Conservation (phyloP, 768 basidiomycete genomes). For the Ramaria sp. region DNA sequence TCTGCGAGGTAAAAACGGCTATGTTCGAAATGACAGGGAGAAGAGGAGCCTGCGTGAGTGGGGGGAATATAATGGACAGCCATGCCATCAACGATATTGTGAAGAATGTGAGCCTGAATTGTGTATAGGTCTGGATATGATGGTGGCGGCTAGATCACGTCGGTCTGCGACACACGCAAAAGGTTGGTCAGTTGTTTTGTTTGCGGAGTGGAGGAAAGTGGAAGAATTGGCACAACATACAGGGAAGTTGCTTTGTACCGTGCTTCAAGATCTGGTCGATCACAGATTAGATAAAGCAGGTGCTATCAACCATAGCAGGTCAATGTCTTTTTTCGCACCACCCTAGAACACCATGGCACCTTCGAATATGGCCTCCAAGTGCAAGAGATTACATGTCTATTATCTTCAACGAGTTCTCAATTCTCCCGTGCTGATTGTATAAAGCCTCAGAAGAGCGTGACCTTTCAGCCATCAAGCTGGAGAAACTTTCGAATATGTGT, state of each 20-base stretch:
- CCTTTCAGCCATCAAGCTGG: not conserved
- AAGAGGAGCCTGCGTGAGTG: not conserved
- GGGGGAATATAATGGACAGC: not conserved
- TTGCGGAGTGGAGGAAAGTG: not conserved
- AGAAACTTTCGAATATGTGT: not conserved
- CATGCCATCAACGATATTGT: not conserved
- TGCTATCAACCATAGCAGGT: not conserved
- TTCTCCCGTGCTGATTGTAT: constrained; percentile 4
- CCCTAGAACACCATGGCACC: not conserved
- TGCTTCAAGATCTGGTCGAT: constrained; percentile 4
- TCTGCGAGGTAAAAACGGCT: not conserved
- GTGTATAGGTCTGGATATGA: not conserved
- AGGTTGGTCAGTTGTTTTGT: not conserved
- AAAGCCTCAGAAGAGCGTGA: not conserved
- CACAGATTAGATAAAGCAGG: not conserved
- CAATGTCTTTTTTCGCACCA: not conserved
- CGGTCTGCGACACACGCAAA: not conserved
- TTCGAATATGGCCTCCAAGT: constrained; percentile 5
- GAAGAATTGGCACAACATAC: not conserved
- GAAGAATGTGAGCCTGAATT: not conserved
- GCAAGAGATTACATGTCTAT: not conserved
- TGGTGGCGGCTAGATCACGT: not conserved
- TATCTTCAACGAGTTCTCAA: constrained; percentile 1
- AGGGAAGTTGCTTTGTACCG: not conserved
- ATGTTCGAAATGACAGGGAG: not conserved